Evolutionary conservation across 2,329 filamentous ascomycete genomes (phyloP), one percentile per base, ranked within the genome.

Genomic region (Fusarium anthophilum): DNA sequence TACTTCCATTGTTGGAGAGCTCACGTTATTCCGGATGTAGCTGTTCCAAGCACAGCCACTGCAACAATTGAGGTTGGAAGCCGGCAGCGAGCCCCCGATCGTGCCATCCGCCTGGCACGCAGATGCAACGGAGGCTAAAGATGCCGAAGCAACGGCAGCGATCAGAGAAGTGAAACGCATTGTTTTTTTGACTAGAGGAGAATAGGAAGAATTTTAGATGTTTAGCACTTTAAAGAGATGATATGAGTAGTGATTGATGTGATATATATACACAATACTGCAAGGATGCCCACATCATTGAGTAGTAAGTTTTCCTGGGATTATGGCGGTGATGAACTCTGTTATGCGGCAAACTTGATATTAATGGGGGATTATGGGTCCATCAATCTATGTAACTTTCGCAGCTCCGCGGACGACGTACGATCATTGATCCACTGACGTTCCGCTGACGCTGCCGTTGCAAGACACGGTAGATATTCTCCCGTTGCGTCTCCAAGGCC

Each of bases 1-100:
- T 3, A 2, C 1, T 2, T 32, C 9, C 3, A 8, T 0, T n/a
- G 1, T 3, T 50, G 5, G 1, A 3, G 3, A 32, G 10, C 28
- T 14, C 8, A 51, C 28, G n/a, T 51, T 51, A 8, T 51, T 51
- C 8, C 15, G 2, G 2, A 51, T 32, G 6, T 24, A 32, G 11
- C 28, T 51, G 6, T 32, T 51, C 47, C 47, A 51, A 7, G 28
- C 47, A 32, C 22, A 32, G 1, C 47, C 47, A 5, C 47, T 51
- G 47, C 47, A 32, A 11, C 47, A 50, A 17, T 32, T 24, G 7
- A 50, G 8, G 15, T n/a, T 18, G 1, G 28, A n/a, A 50, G 28
- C 22, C 11, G 22, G 47, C 11, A n/a, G 3, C 4, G 28, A n/a
- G 28, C 4, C 5, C 3, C 47, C 47, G 3, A 50, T 32, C 5